A percentile compares a stretch with the other conserved stretches of the same genome.
phyloP scores from a whole-genome alignment of 176 grass and related monocot species.

The Oryza officinalis region DNA sequence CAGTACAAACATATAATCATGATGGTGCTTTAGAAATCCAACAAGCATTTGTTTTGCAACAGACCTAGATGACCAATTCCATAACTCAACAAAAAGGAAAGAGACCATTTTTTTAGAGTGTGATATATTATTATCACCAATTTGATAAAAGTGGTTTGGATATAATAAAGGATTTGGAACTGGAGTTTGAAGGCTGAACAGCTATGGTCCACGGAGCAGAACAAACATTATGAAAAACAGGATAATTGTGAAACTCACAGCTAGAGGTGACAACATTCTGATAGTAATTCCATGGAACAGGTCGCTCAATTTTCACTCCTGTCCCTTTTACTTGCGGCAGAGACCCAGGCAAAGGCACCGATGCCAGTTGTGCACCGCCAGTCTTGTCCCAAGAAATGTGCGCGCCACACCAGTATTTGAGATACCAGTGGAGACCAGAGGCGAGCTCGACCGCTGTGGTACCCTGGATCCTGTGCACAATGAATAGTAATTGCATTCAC shows the following conservation, averaged over 20 bases:
- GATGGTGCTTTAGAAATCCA: not conserved
- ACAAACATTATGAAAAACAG: conserved; percentile 2
- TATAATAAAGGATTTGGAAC: not conserved
- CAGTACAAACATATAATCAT: not conserved
- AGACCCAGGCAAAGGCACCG: conserved; percentile 62
- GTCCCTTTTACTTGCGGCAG: conserved; percentile 58
- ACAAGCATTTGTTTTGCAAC: conserved; percentile 10
- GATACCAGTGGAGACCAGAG: conserved; percentile 93
- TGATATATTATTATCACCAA: not conserved
- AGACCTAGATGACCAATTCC: not conserved
- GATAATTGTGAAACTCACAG: conserved; percentile 60
- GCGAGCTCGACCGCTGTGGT: conserved; percentile 78
- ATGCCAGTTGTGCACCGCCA: conserved; percentile 70
- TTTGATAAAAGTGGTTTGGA: not conserved
- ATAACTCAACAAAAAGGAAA: not conserved
- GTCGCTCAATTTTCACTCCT: conserved; percentile 80
- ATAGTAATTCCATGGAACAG: conserved; percentile 95
- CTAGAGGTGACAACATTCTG: conserved; percentile 99
- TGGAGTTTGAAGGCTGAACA: not conserved
- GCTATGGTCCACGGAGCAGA: not conserved
- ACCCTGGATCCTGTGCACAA: conserved; percentile 72
- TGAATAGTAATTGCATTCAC: conserved; percentile 19
- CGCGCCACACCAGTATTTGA: conserved; percentile 83
- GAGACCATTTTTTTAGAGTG: not conserved
- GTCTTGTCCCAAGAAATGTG: conserved; percentile 99